These are phyloP conservation scores for Udeniomyces megalosporus DNA, from an alignment of 768 basidiomycete species.

Conservation along the genomic window DNA sequence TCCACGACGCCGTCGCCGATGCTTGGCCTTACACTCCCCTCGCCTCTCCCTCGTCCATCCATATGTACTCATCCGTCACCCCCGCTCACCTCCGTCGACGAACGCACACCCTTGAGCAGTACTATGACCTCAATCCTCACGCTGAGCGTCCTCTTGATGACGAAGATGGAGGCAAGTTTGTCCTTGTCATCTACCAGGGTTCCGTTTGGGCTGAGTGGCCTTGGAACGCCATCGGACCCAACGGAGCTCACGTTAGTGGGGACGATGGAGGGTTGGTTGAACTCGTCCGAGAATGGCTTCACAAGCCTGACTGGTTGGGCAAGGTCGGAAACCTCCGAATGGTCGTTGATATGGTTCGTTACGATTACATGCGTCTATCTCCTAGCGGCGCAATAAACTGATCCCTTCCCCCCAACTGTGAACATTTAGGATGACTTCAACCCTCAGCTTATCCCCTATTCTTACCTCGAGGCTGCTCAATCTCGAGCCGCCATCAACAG, in stretches of 20 bases:
- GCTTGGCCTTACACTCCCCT: constrained; percentile 9
- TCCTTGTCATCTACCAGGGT: neutral
- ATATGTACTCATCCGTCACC: constrained; percentile 12
- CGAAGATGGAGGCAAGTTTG: constrained; percentile 3
- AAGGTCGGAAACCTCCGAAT: neutral
- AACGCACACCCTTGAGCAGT: neutral
- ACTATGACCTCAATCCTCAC: constrained; percentile 1
- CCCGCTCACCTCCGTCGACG: constrained; percentile 1
- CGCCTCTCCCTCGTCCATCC: neutral
- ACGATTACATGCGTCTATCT: too few species aligned
- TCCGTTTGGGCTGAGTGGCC: constrained; percentile 1
- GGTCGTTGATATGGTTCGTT: constrained; percentile 1
- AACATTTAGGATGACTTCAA: constrained; percentile 7
- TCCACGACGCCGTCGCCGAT: neutral
- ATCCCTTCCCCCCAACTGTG: neutral
- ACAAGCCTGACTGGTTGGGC: neutral
- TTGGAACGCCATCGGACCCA: neutral
- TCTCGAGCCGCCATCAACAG: neutral
- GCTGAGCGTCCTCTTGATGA: neutral
- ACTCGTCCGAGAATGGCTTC: neutral
- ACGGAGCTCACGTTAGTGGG: neutral
- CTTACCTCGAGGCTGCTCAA: neutral
- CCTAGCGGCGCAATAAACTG: neutral
- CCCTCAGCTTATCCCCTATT: constrained; percentile 9
- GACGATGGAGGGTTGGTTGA: neutral